Conservation (phyloP, 176 grass and related monocot species). For the Musa itinerans region DNA sequence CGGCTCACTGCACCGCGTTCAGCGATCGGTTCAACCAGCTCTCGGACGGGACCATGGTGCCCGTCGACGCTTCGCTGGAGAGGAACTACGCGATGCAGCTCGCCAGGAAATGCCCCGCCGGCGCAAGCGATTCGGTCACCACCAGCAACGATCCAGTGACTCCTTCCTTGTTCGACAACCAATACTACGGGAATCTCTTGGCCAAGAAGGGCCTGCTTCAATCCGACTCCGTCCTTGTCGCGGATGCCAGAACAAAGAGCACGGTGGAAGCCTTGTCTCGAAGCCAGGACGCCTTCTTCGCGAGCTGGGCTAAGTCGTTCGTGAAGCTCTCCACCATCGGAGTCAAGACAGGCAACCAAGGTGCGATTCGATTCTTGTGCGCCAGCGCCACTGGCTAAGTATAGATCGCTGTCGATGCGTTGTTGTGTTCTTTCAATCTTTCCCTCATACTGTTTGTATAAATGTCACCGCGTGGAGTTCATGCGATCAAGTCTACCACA, state of each 20-base stretch:
- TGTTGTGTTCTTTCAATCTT: not conserved
- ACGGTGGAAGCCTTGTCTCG: constrained; percentile 46
- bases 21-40: constrained; percentile 51
- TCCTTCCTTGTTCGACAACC: constrained; percentile 61
- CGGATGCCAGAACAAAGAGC: constrained; percentile 45
- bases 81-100: constrained; percentile 61
- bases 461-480: no score
- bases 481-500: no score
- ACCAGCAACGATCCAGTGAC: constrained; percentile 64
- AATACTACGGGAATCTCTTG: constrained; percentile 73
- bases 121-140: constrained; percentile 22
- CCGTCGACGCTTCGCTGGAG: constrained; percentile 54
- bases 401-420: not conserved
- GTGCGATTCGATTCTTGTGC: constrained; percentile 55
- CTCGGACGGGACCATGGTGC: constrained; percentile 54
- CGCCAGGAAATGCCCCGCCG: constrained; percentile 40
- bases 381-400: constrained; percentile 23
- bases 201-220: constrained; percentile 57
- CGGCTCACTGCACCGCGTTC: constrained; percentile 83
- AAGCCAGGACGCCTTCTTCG: constrained; percentile 63
- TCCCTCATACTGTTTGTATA: no score
- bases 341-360: constrained; percentile 62
- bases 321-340: constrained; percentile 49
- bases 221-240: constrained; percentile 67
- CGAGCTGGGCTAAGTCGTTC: constrained; percentile 64